A percentile compares a stretch with the other conserved stretches of the same genome.
These are phyloP conservation scores for Silene latifolia DNA, from an alignment of 148 eudicot genomes.

Conservation along the genomic window DNA sequence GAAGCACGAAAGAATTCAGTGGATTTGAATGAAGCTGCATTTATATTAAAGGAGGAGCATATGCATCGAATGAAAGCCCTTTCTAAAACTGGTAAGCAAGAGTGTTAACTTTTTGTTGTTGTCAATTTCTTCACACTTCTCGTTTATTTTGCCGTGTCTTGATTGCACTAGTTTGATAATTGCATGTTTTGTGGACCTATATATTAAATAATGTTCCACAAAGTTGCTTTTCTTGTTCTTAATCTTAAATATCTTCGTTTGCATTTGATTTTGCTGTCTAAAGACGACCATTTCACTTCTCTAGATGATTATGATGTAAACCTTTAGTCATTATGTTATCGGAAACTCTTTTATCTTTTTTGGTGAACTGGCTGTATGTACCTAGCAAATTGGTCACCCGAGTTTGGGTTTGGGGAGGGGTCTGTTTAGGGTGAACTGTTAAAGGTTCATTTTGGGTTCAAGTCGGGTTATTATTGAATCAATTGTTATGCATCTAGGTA, in stretches of 20 bases:
- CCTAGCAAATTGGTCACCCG: no score
- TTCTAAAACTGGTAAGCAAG: conserved; percentile 62
- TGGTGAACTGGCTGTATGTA: not conserved
- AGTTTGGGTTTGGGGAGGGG: no score
- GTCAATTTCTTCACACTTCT: not conserved
- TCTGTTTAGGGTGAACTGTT: no score
- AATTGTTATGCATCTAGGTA: no score
- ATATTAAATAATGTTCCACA: not conserved
- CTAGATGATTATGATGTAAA: not conserved
- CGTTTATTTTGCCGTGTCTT: not conserved
- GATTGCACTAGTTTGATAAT: not conserved
- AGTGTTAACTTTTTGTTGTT: not conserved
- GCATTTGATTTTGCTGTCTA: not conserved
- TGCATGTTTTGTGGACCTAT: not conserved
- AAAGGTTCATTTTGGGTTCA: not conserved
- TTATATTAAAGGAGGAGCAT: conserved; percentile 72
- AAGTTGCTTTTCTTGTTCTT: not conserved
- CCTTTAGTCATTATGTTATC: not conserved
- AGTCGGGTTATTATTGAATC: not conserved
- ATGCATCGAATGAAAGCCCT: conserved; percentile 71
- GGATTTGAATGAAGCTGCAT: conserved; percentile 86
- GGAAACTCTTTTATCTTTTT: not conserved
- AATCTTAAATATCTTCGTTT: not conserved
- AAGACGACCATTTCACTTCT: not conserved
- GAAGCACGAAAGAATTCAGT: conserved; percentile 52